Conservation (phyloP, 805 yeast species). For the Lachancea quebecensis region DNA sequence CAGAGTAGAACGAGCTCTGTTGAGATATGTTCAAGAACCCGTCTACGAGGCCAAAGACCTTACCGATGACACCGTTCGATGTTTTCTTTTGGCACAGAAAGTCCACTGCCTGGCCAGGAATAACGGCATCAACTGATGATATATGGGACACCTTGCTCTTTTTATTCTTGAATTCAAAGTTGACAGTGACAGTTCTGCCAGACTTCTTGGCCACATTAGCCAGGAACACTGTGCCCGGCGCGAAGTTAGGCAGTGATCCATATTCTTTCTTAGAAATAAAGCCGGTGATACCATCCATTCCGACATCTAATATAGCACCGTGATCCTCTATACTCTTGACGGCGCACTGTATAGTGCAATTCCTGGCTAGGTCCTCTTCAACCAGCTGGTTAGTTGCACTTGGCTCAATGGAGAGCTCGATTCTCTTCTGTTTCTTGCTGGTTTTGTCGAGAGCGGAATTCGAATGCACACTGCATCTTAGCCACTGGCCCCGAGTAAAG, state of each 20-base stretch:
- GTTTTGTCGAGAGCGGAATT: constrained; percentile 38
- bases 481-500: constrained; percentile 76
- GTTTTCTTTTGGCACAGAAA: constrained; percentile 57
- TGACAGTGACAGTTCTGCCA: constrained; percentile 44
- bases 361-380: constrained; percentile 61
- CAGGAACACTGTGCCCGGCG: constrained; percentile 65
- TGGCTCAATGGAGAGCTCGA: constrained; percentile 72
- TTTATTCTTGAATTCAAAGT: constrained; percentile 42
- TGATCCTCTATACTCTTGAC: constrained; percentile 85
- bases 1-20: constrained; percentile 38
- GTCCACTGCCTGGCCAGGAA: constrained; percentile 80
- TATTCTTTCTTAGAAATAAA: constrained; percentile 71
- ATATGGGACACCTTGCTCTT: constrained; percentile 44
- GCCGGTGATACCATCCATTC: constrained; percentile 52
- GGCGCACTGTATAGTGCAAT: constrained; percentile 60
- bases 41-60: constrained; percentile 66
- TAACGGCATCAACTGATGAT: constrained; percentile 68
- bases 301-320: constrained; percentile 73
- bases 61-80: constrained; percentile 60
- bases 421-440: constrained; percentile 46
- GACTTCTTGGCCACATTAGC: constrained; percentile 46
- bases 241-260: constrained; percentile 33
- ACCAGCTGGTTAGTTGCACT: constrained; percentile 57
- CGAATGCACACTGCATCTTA: constrained; percentile 70
- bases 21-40: constrained; percentile 69